These are phyloP conservation scores for Leccinum subspadiceum DNA, from an alignment of 1,284 basidiomycete species.

Conservation along the genomic window DNA sequence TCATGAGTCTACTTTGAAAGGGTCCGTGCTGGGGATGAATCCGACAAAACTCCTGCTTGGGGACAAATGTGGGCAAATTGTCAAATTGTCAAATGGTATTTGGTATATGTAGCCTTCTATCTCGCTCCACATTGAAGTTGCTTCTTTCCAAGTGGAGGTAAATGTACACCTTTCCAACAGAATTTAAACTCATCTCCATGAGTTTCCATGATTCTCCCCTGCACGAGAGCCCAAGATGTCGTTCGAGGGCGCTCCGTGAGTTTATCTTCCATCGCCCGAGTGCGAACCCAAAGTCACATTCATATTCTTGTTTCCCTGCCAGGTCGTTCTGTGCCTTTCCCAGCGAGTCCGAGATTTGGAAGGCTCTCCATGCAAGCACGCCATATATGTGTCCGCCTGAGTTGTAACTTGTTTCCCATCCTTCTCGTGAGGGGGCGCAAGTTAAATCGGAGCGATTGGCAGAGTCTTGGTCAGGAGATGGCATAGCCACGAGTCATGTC, in stretches of 20 bases:
- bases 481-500: not conserved
- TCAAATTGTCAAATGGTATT: too few relatives aligned
- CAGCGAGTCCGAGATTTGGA: not conserved
- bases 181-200: not conserved
- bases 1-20: too few relatives aligned
- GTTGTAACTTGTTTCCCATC: not conserved
- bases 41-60: not conserved
- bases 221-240: not conserved
- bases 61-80: too few relatives aligned
- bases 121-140: too few relatives aligned
- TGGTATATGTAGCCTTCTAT: too few relatives aligned
- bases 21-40: not conserved
- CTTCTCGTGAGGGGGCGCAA: not conserved
- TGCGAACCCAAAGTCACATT: not conserved
- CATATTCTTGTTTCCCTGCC: not conserved
- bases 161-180: not conserved
- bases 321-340: not conserved
- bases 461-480: not conserved
- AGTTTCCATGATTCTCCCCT: not conserved
- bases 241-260: not conserved
- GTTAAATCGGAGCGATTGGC: not conserved
- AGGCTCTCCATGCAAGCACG: not conserved
- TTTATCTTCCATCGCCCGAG: not conserved
- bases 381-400: not conserved
- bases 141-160: too few relatives aligned